Percentiles rank a stretch among this genome's conserved stretches.
phyloP scores from a whole-genome alignment of 176 grass and related monocot genomes.

The Oryza coarctata region DNA sequence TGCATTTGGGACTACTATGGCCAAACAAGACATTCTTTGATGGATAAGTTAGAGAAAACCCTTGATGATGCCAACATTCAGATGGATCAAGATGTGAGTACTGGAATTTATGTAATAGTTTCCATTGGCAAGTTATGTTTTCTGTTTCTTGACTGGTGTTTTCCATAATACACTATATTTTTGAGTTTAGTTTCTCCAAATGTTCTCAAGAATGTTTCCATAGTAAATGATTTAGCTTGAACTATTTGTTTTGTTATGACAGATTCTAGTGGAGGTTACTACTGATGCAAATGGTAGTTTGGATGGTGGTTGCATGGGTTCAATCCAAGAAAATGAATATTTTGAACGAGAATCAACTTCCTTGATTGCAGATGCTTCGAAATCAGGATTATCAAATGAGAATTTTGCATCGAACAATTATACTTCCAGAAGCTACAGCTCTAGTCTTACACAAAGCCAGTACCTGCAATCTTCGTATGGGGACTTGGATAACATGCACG shows the following conservation, averaged over 20 bases:
- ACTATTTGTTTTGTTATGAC: constrained; percentile 40
- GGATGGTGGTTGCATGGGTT: constrained; percentile 70
- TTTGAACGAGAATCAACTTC: constrained; percentile 64
- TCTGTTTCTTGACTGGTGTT: constrained; percentile 10
- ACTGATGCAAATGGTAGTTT: constrained; percentile 59
- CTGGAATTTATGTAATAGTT: constrained; percentile 8
- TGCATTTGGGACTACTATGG: constrained; percentile 96
- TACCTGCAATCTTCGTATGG: constrained; percentile 52
- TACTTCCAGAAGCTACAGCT: constrained; percentile 63
- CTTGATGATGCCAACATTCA: constrained; percentile 98
- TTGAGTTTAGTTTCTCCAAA: background rate
- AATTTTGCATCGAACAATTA: constrained; percentile 67
- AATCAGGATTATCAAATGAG: constrained; percentile 58
- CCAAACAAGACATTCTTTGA: constrained; percentile 84
- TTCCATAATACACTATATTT: background rate
- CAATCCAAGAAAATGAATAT: constrained; percentile 67
- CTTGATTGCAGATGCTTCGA: constrained; percentile 58
- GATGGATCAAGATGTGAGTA: constrained; percentile 94
- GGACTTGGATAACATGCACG: constrained; percentile 64
- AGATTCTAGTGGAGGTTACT: constrained; percentile 88
- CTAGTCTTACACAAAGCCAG: constrained; percentile 52
- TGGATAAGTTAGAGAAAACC: constrained; percentile 95
- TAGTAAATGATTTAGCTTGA: constrained; percentile 31
- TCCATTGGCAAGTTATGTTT: constrained; percentile 6
- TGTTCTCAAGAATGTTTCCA: background rate